These are phyloP conservation scores for Trichoderma arundinaceum DNA, from an alignment of 2,329 filamentous ascomycete genomes.

Conservation along the genomic window DNA sequence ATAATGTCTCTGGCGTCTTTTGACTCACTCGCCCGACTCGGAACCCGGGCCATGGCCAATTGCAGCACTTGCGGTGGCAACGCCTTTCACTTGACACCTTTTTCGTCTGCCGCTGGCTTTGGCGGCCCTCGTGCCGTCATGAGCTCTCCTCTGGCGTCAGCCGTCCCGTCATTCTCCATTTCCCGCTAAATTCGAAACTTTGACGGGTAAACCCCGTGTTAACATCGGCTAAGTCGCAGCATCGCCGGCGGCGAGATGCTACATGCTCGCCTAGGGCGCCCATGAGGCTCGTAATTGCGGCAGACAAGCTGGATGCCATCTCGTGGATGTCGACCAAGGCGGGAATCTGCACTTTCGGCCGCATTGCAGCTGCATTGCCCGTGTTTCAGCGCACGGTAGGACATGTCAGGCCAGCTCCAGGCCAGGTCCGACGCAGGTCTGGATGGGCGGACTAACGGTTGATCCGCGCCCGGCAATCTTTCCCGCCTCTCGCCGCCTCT, in stretches of 20 bases:
- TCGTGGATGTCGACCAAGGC: neutral
- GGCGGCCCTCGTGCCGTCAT: neutral
- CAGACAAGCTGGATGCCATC: neutral
- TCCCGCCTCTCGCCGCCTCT: conserved; percentile 9
- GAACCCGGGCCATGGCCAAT: neutral
- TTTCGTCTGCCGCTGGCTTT: too few species aligned
- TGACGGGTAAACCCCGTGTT: conserved; percentile 41
- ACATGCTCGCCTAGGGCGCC: neutral
- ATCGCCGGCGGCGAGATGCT: conserved; percentile 31
- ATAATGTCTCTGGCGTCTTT: neutral
- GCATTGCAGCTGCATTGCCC: neutral
- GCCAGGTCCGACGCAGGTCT: too few species aligned
- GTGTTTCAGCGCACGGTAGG: neutral
- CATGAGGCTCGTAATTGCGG: neutral
- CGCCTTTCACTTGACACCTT: conserved; percentile 7
- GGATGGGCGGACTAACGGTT: conserved; percentile 32
- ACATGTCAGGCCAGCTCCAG: neutral
- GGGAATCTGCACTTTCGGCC: neutral
- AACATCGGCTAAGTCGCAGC: conserved; percentile 41
- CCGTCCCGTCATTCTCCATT: neutral
- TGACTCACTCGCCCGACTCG: conserved; percentile 2
- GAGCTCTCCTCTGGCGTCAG: neutral
- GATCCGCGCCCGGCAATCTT: conserved; percentile 27
- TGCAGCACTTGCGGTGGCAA: neutral
- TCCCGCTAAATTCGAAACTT: conserved; percentile 18